A percentile compares a stretch with the other conserved stretches of the same genome.
phyloP scores from a whole-genome alignment of 331 rosid species.

The Malus hybrid region DNA sequence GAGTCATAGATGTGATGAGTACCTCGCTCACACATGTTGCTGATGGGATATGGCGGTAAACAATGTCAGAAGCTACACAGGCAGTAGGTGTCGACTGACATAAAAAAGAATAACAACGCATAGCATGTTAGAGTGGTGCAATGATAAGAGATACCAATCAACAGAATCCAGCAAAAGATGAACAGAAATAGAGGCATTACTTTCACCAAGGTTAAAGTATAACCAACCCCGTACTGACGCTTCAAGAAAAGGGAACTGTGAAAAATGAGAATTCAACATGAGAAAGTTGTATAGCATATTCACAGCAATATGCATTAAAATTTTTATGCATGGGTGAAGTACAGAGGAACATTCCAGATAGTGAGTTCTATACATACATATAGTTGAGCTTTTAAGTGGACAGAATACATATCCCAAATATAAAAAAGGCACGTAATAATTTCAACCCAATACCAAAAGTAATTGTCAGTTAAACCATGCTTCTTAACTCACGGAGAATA shows the following conservation, averaged over 20 bases:
- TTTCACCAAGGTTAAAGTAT: constrained; percentile 88
- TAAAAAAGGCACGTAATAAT: background rate
- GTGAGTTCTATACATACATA: background rate
- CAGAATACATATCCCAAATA: background rate
- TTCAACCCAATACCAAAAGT: background rate
- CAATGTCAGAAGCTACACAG: constrained; percentile 80
- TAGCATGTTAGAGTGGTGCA: constrained; percentile 9
- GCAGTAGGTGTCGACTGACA: constrained; percentile 83
- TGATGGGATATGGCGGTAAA: constrained; percentile 71
- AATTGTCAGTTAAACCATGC: background rate
- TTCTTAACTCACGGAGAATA: background rate
- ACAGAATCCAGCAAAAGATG: constrained; percentile 12
- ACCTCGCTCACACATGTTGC: constrained; percentile 98
- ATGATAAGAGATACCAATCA: constrained; percentile 4
- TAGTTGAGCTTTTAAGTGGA: background rate
- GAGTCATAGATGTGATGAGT: constrained; percentile 15
- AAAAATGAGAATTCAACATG: constrained; percentile 20
- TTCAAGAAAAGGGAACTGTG: constrained; percentile 91
- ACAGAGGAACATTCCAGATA: background rate
- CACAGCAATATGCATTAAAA: background rate
- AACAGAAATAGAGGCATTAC: constrained; percentile 31
- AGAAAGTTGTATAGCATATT: background rate
- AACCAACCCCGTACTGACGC: constrained; percentile 94
- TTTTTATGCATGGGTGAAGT: background rate
- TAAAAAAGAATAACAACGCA: constrained; percentile 11